Evolutionary conservation across 164 flowering plant genomes (phyloP), one percentile per base, ranked within the genome.

Genomic region (Piper betle): DNA sequence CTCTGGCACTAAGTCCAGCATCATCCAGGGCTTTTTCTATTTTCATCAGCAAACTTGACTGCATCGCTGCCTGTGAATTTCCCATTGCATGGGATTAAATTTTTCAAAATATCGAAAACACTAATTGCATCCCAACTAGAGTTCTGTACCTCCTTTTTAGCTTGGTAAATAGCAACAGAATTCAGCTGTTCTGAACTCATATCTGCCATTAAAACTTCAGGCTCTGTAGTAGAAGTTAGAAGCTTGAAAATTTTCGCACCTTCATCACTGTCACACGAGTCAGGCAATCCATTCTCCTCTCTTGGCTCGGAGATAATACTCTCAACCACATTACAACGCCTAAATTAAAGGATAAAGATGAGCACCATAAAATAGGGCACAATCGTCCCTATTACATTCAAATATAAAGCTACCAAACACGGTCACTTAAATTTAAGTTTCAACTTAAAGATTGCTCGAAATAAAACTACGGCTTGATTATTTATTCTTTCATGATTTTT

Each of bases 171-270:
- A 38, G 88, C 63, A 70, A 86, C 79, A 40, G 85, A 82, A 63
- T 64, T 74, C 42, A 93, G 77, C 70, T 89, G 96, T 62, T 84
- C 84, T 2, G 81, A 68, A 61, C 79, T 93, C 97, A 93, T 86
- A 60, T 80, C 96, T 50, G 95, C 96, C 99, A 93, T 86, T 62
- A 93, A 11, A 37, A 80, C 60, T 73, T 93, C 97, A 59, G 99
- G 99, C 71, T 93, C 99, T 59, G 89, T 88, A 66, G 96, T 78
- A 63, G 73, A 74, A 74, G 91, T 97, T 38, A 93, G 88, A 52
- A 85, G 70, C 67, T 75, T 85, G 16, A 82, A 75, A 58, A 90
- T 77, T 73, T 80, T 77, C 60, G 86, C 95, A 58, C 94, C 97
- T 75, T 86, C 96, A 48, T 86, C 90, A 68, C 80, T 76, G 55